These are phyloP conservation scores for Phaeosphaeria sp. DNA, from an alignment of 2,329 filamentous ascomycete genomes.

Conservation along the genomic window DNA sequence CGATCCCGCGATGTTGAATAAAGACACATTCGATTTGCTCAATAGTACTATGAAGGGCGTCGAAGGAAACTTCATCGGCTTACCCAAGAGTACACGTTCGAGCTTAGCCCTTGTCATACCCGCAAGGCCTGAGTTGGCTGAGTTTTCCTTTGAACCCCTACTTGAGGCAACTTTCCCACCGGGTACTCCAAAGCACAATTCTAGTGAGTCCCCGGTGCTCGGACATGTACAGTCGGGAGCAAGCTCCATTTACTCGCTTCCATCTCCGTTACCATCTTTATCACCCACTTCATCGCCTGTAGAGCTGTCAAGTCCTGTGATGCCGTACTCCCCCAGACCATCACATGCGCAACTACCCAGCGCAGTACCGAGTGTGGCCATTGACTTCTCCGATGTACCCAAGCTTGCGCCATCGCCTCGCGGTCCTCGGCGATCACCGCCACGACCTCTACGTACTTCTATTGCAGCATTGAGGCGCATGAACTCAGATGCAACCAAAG, in stretches of 20 bases:
- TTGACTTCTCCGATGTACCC: conserved; percentile 33
- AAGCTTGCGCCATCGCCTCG: conserved; percentile 21
- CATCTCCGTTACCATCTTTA: conserved; percentile 12
- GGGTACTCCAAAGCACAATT: conserved; percentile 7
- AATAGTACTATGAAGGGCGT: conserved; percentile 21
- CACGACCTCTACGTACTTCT: conserved; percentile 47
- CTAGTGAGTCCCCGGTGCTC: conserved; percentile 14
- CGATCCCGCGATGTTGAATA: conserved; percentile 33
- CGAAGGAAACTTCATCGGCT: conserved; percentile 11
- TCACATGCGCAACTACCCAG: conserved; percentile 24
- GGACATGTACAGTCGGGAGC: conserved; percentile 17
- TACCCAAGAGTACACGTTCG: conserved; percentile 13
- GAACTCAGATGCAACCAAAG: conserved; percentile 48
- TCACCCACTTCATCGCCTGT: conserved; percentile 20
- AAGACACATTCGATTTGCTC: conserved; percentile 26
- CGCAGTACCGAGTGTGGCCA: conserved; percentile 6
- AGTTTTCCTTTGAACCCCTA: conserved; percentile 26
- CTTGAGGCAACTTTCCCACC: conserved; percentile 30
- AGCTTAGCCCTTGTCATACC: conserved; percentile 17
- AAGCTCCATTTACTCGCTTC: conserved; percentile 25
- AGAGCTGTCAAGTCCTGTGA: conserved; percentile 7
- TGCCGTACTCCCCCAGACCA: conserved; percentile 33
- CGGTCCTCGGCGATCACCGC: conserved; percentile 44
- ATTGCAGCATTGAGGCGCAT: conserved; percentile 51
- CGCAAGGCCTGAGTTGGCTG: conserved; percentile 12